Conservation (phyloP, 768 basidiomycete species). For the Rhodotorula graminis region DNA sequence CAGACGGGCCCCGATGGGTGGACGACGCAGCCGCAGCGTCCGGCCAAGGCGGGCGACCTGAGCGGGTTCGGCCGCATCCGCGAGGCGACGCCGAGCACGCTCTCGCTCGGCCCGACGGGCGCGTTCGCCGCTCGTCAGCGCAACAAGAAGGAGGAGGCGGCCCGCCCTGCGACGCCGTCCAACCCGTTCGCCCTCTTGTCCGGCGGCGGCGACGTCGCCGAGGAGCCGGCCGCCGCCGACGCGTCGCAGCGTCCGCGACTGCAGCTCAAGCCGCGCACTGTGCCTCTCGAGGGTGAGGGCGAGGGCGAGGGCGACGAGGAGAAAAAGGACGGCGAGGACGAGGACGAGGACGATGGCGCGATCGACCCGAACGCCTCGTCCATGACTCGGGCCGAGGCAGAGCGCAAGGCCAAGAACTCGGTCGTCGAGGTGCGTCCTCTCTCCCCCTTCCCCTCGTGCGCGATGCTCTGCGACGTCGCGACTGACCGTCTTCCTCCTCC, state of each 20-base stretch:
- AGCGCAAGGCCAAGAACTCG: slow-evolving; percentile 67
- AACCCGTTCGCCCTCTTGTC: slow-evolving; percentile 54
- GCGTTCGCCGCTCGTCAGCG: slow-evolving; percentile 65
- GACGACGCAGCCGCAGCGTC: slow-evolving; percentile 60
- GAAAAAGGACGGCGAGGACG: slow-evolving; percentile 54
- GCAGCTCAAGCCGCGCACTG: slow-evolving; percentile 71
- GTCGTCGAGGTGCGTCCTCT: slow-evolving; percentile 56
- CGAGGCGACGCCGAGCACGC: slow-evolving; percentile 52
- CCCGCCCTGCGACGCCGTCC: slow-evolving; percentile 54
- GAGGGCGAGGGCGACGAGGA: slow-evolving; percentile 49
- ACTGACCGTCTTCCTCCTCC: too few species aligned
- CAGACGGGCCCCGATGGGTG: slow-evolving; percentile 78
- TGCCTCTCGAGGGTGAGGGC: slow-evolving; percentile 53
- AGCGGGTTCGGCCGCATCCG: slow-evolving; percentile 83
- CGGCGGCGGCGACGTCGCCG: slow-evolving; percentile 50
- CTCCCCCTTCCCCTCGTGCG: too few species aligned
- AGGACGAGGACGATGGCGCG: slow-evolving; percentile 49
- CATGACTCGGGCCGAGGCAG: slow-evolving; percentile 60
- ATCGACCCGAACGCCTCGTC: slow-evolving; percentile 36
- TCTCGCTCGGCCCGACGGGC: slow-evolving; percentile 77
- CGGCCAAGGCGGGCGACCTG: slow-evolving; percentile 75
- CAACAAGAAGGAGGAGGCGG: slow-evolving; percentile 57
- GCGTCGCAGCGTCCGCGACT: slow-evolving; percentile 62
- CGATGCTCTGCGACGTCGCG: not conserved
- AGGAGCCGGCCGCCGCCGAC: slow-evolving; percentile 6